phyloP scores from a whole-genome alignment of 2,329 filamentous ascomycete species.

The Alternaria sp. region DNA sequence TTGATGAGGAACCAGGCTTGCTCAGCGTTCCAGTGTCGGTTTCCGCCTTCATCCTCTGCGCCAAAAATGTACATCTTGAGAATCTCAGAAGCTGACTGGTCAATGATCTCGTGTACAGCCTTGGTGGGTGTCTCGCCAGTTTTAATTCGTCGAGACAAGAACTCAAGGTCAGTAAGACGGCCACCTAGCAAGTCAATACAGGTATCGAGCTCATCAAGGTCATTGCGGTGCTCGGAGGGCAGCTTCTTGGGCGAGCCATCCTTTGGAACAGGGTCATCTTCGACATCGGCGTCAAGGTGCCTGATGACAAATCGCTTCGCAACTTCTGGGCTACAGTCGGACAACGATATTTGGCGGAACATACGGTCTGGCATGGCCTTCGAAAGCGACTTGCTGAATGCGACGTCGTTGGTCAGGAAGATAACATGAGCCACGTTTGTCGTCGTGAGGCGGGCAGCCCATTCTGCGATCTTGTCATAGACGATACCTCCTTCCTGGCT shows the following conservation, averaged over 20 bases:
- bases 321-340: slow-evolving; percentile 82
- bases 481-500: slow-evolving; percentile 59
- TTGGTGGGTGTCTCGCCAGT: slow-evolving; percentile 82
- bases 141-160: slow-evolving; percentile 87
- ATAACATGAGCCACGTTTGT: slow-evolving; percentile 93
- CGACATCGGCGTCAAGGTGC: slow-evolving; percentile 69
- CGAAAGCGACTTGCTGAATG: slow-evolving; percentile 85
- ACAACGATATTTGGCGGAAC: slow-evolving; percentile 84
- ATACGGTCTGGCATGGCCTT: slow-evolving; percentile 90
- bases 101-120: slow-evolving; percentile 87
- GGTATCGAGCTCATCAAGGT: slow-evolving; percentile 77
- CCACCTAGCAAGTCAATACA: slow-evolving; percentile 86
- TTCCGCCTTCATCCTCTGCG: slow-evolving; percentile 60
- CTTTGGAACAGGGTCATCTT: slow-evolving; percentile 52
- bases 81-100: slow-evolving; percentile 87
- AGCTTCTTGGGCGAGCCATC: slow-evolving; percentile 54
- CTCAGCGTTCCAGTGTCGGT: slow-evolving; percentile 76
- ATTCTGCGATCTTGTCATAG: slow-evolving; percentile 73
- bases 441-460: slow-evolving; percentile 83
- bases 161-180: slow-evolving; percentile 93
- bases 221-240: slow-evolving; percentile 58
- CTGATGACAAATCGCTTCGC: slow-evolving; percentile 91
- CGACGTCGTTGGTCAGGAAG: slow-evolving; percentile 88
- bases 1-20: slow-evolving; percentile 93
- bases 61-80: slow-evolving; percentile 87